Percentiles rank a stretch among this genome's conserved stretches.
Evolutionary conservation across 306 rosid species (phyloP).

Genomic region (Pyrus betulifolia): DNA sequence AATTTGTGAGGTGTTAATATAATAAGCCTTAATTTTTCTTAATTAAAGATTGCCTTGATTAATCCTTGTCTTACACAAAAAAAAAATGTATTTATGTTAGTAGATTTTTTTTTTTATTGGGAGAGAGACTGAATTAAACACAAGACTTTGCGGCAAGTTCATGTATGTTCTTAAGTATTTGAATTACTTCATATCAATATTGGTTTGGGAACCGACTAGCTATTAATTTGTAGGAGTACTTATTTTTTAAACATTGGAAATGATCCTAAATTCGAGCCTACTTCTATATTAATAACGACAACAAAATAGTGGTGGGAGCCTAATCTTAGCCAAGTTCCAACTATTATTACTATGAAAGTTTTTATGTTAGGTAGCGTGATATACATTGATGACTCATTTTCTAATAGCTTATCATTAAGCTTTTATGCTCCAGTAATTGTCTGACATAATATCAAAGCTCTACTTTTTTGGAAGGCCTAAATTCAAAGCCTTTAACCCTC

Average conservation of each 20-base stretch:
- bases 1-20: no score
- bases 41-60: no score
- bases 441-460: not conserved
- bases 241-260: no score
- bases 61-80: no score
- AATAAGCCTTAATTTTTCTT: no score
- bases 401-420: not conserved
- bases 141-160: not conserved
- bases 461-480: not conserved
- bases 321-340: not conserved
- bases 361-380: not conserved
- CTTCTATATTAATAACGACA: not conserved
- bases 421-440: not conserved
- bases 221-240: not conserved
- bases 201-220: not conserved
- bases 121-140: no score
- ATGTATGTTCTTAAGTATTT: not conserved
- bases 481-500: not conserved
- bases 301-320: not conserved
- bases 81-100: no score
- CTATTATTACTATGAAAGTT: not conserved
- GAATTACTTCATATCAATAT: not conserved
- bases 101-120: no score
- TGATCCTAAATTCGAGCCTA: no score
- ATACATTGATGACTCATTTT: not conserved